Evolutionary conservation across 2,329 filamentous ascomycete genomes (phyloP).

Genomic region (Hirsutella rhossiliensis): DNA sequence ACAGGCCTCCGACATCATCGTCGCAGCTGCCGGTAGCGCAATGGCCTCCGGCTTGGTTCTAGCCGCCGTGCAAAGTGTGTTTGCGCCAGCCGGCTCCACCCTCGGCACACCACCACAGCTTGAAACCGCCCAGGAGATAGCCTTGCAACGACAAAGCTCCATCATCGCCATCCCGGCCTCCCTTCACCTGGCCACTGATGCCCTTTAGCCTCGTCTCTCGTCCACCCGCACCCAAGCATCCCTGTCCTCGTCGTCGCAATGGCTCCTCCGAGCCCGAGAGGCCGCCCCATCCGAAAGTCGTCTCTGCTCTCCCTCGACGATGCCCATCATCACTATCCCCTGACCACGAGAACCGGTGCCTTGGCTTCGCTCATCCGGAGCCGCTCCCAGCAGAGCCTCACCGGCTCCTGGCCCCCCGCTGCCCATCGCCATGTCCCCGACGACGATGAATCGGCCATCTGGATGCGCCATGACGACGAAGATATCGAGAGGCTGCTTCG

Average conservation of each 20-base stretch:
- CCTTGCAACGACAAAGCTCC: no score
- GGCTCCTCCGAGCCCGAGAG: slow-evolving; percentile 16
- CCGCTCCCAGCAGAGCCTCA: slow-evolving; percentile 22
- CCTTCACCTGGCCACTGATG: no score
- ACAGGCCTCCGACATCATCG: no score
- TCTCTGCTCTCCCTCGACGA: slow-evolving; percentile 21
- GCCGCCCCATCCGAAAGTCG: slow-evolving; percentile 15
- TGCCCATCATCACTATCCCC: slow-evolving; percentile 15
- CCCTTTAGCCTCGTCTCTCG: no score
- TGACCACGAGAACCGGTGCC: slow-evolving; percentile 24
- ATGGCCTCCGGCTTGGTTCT: no score
- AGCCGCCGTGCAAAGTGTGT: no score
- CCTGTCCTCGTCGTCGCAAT: slow-evolving; percentile 6
- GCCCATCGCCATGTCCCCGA: slow-evolving; percentile 10
- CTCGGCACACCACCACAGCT: no score
- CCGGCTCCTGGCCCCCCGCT: slow-evolving; percentile 12
- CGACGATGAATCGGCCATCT: slow-evolving; percentile 19
- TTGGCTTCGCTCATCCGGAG: slow-evolving; percentile 26
- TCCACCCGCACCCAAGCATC: neutral
- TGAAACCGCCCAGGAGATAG: no score
- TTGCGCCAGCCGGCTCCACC: no score
- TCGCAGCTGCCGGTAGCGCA: no score
- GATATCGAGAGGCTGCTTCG: slow-evolving; percentile 30
- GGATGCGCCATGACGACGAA: slow-evolving; percentile 24
- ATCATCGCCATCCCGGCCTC: no score